Base-by-base conservation (phyloP, 306 rosid genomes). In the Begonia fuchsioides region DNA sequence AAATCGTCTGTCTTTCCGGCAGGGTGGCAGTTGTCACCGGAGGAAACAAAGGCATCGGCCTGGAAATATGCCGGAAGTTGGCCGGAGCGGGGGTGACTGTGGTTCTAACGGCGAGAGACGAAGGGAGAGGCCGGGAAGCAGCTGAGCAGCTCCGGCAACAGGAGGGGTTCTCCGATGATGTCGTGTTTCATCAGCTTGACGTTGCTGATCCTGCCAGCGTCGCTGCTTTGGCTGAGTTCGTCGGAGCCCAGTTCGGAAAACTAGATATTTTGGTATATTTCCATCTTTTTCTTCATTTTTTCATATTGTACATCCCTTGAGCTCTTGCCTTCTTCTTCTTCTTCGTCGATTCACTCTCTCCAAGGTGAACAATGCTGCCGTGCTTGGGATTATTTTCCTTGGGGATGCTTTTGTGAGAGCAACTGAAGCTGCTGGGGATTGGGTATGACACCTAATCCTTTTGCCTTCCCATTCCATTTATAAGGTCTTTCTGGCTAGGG, bases 181-280 rank as follows among this genome's bases (percentile, higher is more conserved):
- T 70, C 18, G 1, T 60, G 15, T 72, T 67, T 56, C 74, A 68
- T 52, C 64, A 60, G 64, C 78, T 68, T 41, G 74, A 72, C 48
- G 74, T 72, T 39, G 40, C 62, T n/a, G 53, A 68, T 3, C 53
- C 76, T 49, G 16, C 49, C 8, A 66, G 50, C 15, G 14, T 58
- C 17, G 17, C 44, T 52, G 52, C 65, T 26, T 32, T 71, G 17
- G 72, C 62, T 6, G 52, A 61, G 39, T 71, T 71, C 49, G 17
- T 71, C 59, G 53, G 46, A 38, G 53, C 64, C 53, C 67, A 47
- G 5, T 65, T 65, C 26, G 71, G 68, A 1, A 70, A 60, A 44
- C 64, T 70, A 45, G 71, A 70, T 49, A 65, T 65, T 53, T 52
- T 65, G 76, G 82, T 75, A 20, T n/a, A n/a, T n/a, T n/a, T n/a